Evolutionary conservation across 2,329 filamentous ascomycete species (phyloP), one percentile per base, ranked within the genome.

Genomic region (Cytospora schulzeri): DNA sequence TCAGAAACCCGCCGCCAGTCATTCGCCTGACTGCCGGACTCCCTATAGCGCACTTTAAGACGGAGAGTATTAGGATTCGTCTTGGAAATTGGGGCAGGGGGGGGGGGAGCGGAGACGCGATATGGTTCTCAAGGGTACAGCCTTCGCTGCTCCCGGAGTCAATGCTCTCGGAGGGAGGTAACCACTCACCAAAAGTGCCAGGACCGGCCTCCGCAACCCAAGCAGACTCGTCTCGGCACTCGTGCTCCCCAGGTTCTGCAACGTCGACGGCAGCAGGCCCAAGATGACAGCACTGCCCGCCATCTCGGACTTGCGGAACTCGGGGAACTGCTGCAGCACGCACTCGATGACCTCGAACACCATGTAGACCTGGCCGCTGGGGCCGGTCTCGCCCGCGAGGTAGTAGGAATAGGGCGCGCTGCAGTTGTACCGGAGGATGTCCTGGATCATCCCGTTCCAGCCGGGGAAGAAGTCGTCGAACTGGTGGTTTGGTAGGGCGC

Each of bases 231-330:
- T 71, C 17, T 73, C 70, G 1, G 35, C 53, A 5, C 56, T 54
- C 28, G 50, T 64, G 56, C 48, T 45, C 12, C 50, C 57, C 35
- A 64, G 70, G 1, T 64, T 31, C 28, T 72, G 69, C 1, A 73
- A 60, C 0, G 69, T 51, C 0, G 64, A 50, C 1, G 71, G 71
- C 0, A 68, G 56, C 4, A 70, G 65, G 8, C 70, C 71, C 1
- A 72, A 66, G 4, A 71, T 64, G 7, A 73, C 70, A 31, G 65
- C 67, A 8, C 66, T 65, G 9, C 70, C 64, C 4, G 64, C 66
- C 2, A 73, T 59, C 22, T 73, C 71, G 2, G 70, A 66, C 52
- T 73, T 72, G 52, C 69, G 66, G 24, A 84, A 84, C 69, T 85
- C 81, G 14, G 56, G 50, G n/a, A 59, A 41, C 11, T 58, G 26